Conservation (phyloP, 116 monocot species). For the Iris pallida region DNA sequence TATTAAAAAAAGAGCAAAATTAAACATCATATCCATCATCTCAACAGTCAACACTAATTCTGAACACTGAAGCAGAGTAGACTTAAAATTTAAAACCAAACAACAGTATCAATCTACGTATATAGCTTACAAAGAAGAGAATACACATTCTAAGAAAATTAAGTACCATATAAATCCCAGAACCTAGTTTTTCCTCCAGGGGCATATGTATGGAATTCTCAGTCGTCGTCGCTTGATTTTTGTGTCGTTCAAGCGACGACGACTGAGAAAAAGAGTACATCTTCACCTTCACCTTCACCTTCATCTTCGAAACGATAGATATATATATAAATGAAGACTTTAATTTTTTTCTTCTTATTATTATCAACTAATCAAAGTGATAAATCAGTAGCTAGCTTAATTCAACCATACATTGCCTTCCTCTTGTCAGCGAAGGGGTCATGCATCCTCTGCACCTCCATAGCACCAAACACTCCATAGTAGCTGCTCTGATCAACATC, state of each 20-base stretch:
- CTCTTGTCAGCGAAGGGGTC: constrained; percentile 3
- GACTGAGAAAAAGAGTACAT: not conserved
- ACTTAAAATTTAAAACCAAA: no score
- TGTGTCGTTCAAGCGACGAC: not conserved
- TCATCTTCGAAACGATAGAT: not conserved
- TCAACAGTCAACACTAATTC: no score
- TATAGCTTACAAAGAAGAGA: no score
- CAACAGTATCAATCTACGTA: no score
- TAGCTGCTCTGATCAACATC: constrained; percentile 2
- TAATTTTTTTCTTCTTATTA: not conserved
- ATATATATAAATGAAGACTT: not conserved
- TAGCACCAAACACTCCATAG: constrained; percentile 23
- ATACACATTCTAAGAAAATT: no score
- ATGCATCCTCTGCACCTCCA: constrained; percentile 16
- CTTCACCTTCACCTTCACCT: not conserved
- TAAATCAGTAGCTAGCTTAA: not conserved
- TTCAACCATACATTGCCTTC: not conserved
- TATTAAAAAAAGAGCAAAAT: no score
- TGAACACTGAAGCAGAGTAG: no score
- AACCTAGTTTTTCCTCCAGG: no score
- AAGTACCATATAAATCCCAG: no score
- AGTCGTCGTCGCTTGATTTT: no score
- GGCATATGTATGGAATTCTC: no score
- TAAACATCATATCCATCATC: no score
- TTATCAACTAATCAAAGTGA: not conserved